These are phyloP conservation scores for Petunia axillaris DNA, from an alignment of 257 asterid genomes.

Conservation along the genomic window DNA sequence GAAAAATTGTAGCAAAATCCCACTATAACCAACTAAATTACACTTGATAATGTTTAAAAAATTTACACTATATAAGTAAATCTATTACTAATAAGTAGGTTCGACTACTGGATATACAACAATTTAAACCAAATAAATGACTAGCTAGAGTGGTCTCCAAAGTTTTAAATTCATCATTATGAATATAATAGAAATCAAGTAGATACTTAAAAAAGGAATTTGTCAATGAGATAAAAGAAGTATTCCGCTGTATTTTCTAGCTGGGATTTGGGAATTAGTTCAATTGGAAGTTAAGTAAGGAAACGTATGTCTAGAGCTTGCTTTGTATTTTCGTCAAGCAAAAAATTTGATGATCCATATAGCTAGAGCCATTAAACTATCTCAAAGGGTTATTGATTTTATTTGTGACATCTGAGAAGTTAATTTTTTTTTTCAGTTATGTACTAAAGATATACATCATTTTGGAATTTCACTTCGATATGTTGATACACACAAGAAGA, in stretches of 20 bases:
- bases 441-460: neutral
- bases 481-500: neutral
- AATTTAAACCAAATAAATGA: neutral
- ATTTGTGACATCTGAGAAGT: neutral
- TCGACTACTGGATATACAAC: neutral
- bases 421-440: neutral
- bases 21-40: too few species aligned
- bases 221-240: neutral
- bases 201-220: neutral
- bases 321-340: neutral
- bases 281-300: slow-evolving; percentile 19
- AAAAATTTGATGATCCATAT: neutral
- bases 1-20: too few species aligned
- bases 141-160: neutral
- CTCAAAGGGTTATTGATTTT: neutral
- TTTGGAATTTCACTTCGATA: too few species aligned
- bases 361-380: neutral
- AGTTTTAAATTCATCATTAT: neutral
- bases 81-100: neutral
- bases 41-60: too few species aligned
- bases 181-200: neutral
- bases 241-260: neutral
- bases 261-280: neutral
- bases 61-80: too few species aligned
- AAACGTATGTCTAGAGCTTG: neutral